Evolutionary conservation across 75 land plant genomes (phyloP).

Genomic region (Selaginella moellendorffii): DNA sequence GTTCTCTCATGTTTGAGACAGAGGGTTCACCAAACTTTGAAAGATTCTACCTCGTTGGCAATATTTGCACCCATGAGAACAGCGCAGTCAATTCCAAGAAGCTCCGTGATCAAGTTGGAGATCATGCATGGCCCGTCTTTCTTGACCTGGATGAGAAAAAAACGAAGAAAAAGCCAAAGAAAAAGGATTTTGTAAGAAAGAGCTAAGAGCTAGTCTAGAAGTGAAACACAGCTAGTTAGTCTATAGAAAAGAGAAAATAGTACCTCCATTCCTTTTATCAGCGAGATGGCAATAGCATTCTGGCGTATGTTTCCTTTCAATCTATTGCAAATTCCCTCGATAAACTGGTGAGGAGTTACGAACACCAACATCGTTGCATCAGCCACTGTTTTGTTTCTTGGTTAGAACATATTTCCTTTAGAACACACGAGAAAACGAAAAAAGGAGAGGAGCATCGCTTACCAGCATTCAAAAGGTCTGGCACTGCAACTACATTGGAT

Average conservation of each 20-base stretch:
- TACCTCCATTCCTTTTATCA: slow-evolving; percentile 88
- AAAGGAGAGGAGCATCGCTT: not conserved
- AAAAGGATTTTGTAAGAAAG: too few species aligned
- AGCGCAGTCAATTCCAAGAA: slow-evolving; percentile 61
- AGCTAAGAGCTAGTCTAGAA: too few species aligned
- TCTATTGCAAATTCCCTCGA: slow-evolving; percentile 54
- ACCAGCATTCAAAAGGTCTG: slow-evolving; percentile 74
- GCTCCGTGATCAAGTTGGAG: slow-evolving; percentile 46
- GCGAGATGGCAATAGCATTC: slow-evolving; percentile 65
- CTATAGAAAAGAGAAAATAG: too few species aligned
- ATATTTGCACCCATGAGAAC: slow-evolving; percentile 93
- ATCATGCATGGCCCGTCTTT: slow-evolving; percentile 74
- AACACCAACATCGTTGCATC: slow-evolving; percentile 81
- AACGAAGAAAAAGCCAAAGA: too few species aligned
- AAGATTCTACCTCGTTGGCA: slow-evolving; percentile 58
- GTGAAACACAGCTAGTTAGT: too few species aligned
- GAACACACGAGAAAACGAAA: too few species aligned
- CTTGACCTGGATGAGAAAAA: slow-evolving; percentile 30
- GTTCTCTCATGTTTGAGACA: not conserved
- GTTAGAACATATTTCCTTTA: too few species aligned
- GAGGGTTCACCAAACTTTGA: not conserved
- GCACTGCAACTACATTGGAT: slow-evolving; percentile 66
- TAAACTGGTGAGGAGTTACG: slow-evolving; percentile 79
- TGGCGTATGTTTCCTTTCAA: slow-evolving; percentile 51
- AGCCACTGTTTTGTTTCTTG: slow-evolving; percentile 60